phyloP scores from a whole-genome alignment of 257 asterid genomes.

The Solanum megistacrolobum region DNA sequence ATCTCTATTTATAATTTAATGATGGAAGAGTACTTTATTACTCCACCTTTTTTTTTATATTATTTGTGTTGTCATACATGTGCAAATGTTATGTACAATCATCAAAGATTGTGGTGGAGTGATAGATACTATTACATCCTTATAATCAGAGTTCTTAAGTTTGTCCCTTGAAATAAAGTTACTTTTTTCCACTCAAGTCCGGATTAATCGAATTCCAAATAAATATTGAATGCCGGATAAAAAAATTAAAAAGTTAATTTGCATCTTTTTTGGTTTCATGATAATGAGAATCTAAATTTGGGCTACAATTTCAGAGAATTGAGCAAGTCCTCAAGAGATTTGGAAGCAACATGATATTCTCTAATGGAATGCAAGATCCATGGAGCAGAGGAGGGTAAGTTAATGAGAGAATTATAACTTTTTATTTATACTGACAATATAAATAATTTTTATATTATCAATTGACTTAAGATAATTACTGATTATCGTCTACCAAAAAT shows the following conservation, averaged over 20 bases:
- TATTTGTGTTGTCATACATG: neutral
- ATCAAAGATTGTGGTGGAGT: neutral
- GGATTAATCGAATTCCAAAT: neutral
- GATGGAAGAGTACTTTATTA: neutral
- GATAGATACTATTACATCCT: neutral
- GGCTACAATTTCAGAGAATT: constrained; percentile 25
- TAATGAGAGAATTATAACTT: neutral
- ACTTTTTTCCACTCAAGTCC: neutral
- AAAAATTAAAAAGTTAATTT: neutral
- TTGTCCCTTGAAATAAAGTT: neutral
- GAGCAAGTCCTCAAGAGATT: constrained; percentile 49
- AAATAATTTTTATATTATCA: neutral
- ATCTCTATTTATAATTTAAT: neutral
- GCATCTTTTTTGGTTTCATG: neutral
- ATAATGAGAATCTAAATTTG: neutral
- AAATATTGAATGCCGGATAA: neutral
- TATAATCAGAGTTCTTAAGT: neutral
- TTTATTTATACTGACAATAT: neutral
- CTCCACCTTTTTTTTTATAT: neutral
- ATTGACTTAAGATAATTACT: neutral
- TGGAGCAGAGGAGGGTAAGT: constrained; percentile 85
- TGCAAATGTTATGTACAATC: neutral
- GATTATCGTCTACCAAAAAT: neutral
- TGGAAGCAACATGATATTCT: constrained; percentile 71
- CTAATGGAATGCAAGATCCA: constrained; percentile 76